These are phyloP conservation scores for Dactylellina sp. DNA, from an alignment of 2,329 filamentous ascomycete genomes.

Conservation along the genomic window DNA sequence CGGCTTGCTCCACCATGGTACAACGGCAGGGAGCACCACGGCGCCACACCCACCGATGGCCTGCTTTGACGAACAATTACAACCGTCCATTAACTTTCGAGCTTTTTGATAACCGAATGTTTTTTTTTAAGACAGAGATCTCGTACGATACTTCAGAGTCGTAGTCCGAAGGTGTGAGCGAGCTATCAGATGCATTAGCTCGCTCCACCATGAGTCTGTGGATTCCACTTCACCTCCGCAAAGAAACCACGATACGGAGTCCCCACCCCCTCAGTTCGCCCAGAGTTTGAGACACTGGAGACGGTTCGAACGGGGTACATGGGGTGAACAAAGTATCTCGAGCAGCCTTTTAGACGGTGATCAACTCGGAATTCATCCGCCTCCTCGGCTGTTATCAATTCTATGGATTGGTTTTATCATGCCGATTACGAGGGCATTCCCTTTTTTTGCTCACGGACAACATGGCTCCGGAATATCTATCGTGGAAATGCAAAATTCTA, in stretches of 20 bases:
- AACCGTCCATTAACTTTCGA: too few species aligned
- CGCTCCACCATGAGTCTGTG: too few species aligned
- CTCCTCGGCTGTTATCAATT: slow-evolving; percentile 52
- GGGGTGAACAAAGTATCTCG: background rate
- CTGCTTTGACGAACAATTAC: slow-evolving; percentile 22
- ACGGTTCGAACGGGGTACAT: slow-evolving; percentile 23
- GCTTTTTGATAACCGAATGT: too few species aligned
- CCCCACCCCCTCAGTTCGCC: slow-evolving; percentile 29
- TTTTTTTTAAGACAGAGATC: slow-evolving; percentile 3
- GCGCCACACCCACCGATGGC: slow-evolving; percentile 55
- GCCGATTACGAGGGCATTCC: slow-evolving; percentile 15
- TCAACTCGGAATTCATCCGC: slow-evolving; percentile 50
- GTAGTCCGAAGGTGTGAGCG: slow-evolving; percentile 6
- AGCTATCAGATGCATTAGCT: slow-evolving; percentile 1
- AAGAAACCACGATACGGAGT: slow-evolving; percentile 28
- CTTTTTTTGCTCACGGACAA: slow-evolving; percentile 33
- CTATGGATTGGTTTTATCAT: slow-evolving; percentile 19
- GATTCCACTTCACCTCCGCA: slow-evolving; percentile 19
- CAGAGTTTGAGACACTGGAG: slow-evolving; percentile 38
- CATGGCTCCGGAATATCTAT: slow-evolving; percentile 42
- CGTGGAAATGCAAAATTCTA: slow-evolving; percentile 14
- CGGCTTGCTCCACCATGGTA: slow-evolving; percentile 32
- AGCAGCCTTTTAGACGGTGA: slow-evolving; percentile 25
- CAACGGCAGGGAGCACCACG: slow-evolving; percentile 38
- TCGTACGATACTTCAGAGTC: slow-evolving; percentile 10